A percentile compares a stretch with the other conserved stretches of the same genome.
Evolutionary conservation across 768 basidiomycete genomes (phyloP).

Genomic region (Naganishia antarctica): DNA sequence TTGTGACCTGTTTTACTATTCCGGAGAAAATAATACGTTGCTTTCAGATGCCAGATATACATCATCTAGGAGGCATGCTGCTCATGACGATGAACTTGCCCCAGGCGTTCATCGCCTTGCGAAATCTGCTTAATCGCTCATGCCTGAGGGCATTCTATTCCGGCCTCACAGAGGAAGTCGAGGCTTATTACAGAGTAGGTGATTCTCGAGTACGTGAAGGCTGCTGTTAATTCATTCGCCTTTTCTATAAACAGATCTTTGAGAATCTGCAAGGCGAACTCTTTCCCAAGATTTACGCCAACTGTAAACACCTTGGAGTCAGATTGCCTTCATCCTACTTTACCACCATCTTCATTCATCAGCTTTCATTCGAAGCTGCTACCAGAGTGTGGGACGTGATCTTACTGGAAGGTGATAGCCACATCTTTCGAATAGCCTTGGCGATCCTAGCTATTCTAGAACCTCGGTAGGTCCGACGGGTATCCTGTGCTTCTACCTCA

Average conservation of each 20-base stretch:
- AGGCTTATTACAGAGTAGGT: conserved; percentile 45
- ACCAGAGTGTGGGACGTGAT: conserved; percentile 48
- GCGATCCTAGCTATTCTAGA: conserved; percentile 48
- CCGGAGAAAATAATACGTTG: background rate
- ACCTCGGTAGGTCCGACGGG: conserved; percentile 35
- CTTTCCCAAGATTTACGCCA: conserved; percentile 47
- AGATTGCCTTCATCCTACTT: conserved; percentile 46
- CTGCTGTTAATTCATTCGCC: background rate
- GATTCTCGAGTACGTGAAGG: background rate
- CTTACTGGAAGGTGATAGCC: conserved; percentile 46
- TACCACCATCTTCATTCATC: conserved; percentile 43
- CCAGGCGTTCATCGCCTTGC: conserved; percentile 40
- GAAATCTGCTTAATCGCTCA: conserved; percentile 44
- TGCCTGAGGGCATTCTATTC: conserved; percentile 44
- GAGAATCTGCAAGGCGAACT: conserved; percentile 47
- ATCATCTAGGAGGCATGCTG: conserved; percentile 42
- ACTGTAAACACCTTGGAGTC: conserved; percentile 45
- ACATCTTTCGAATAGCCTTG: conserved; percentile 44
- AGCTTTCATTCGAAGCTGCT: conserved; percentile 44
- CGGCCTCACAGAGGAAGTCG: conserved; percentile 41
- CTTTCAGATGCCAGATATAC: conserved; percentile 41
- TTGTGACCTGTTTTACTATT: background rate
- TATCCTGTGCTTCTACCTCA: background rate
- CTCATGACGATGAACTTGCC: conserved; percentile 41
- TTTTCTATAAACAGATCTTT: conserved; percentile 27